Percentiles rank a stretch among this genome's conserved stretches.
Evolutionary conservation across 257 asterid species (phyloP).

Genomic region (Agastache rugosa): DNA sequence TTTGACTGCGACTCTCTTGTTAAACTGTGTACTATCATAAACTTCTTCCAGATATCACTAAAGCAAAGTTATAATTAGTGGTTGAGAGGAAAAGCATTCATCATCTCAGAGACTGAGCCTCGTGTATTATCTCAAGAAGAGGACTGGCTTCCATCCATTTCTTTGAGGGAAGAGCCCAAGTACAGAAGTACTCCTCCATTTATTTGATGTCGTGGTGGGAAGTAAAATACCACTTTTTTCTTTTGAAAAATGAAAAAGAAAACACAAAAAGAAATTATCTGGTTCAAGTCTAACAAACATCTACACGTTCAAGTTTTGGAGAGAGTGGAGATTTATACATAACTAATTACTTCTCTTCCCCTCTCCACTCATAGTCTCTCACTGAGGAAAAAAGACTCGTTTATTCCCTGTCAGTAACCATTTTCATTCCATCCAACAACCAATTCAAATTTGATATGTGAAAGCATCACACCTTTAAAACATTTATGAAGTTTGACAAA

Average conservation of each 20-base stretch:
- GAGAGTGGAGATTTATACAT: background rate
- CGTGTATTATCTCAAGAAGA: background rate
- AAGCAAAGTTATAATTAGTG: background rate
- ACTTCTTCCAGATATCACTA: background rate
- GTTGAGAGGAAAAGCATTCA: background rate
- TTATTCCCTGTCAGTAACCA: background rate
- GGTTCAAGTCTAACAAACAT: background rate
- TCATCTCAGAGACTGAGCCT: background rate
- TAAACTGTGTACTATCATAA: background rate
- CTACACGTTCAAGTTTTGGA: background rate
- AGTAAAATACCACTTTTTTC: background rate
- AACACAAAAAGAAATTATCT: background rate
- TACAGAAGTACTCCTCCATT: background rate
- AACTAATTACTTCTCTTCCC: background rate
- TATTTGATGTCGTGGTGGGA: background rate
- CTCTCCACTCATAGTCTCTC: background rate
- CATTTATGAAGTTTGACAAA: background rate
- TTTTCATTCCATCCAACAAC: background rate
- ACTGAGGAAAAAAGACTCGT: background rate
- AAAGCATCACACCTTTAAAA: background rate
- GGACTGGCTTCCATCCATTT: conserved; percentile 9
- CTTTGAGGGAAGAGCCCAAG: background rate
- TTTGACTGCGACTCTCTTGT: background rate
- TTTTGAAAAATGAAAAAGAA: background rate
- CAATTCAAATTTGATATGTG: conserved; percentile 2